These are phyloP conservation scores for Acidomyces sp. DNA, from an alignment of 495 filamentous ascomycete genomes.

Conservation along the genomic window DNA sequence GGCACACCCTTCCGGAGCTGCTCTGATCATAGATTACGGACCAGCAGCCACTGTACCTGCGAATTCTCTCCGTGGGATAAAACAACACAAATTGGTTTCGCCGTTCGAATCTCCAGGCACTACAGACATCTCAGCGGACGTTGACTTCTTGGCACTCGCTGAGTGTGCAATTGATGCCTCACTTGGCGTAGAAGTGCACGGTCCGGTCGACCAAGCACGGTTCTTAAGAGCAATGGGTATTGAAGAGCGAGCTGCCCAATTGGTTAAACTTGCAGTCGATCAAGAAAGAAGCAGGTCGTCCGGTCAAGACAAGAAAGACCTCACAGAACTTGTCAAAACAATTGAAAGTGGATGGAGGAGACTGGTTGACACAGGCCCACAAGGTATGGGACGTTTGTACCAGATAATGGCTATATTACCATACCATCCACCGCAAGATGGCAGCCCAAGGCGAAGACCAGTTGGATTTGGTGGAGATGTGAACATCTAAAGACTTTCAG, in stretches of 20 bases:
- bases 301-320: slow-evolving; percentile 23
- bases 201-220: slow-evolving; percentile 72
- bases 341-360: slow-evolving; percentile 65
- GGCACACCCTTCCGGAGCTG: slow-evolving; percentile 57
- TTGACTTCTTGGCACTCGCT: slow-evolving; percentile 76
- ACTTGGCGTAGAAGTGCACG: slow-evolving; percentile 77
- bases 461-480: slow-evolving; percentile 59
- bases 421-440: slow-evolving; percentile 61
- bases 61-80: slow-evolving; percentile 81
- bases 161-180: slow-evolving; percentile 64
- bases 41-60: slow-evolving; percentile 62
- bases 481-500: neutral
- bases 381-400: slow-evolving; percentile 87
- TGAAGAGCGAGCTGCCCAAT: slow-evolving; percentile 55
- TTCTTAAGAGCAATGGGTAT: slow-evolving; percentile 76
- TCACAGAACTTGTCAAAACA: slow-evolving; percentile 40
- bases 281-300: slow-evolving; percentile 7
- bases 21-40: slow-evolving; percentile 89
- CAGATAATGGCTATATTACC: slow-evolving; percentile 87
- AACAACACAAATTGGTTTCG: slow-evolving; percentile 53
- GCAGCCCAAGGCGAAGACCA: slow-evolving; percentile 45
- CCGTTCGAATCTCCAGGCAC: slow-evolving; percentile 66
- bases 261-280: slow-evolving; percentile 38
- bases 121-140: slow-evolving; percentile 79
- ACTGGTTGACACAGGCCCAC: slow-evolving; percentile 60